Conservation (phyloP, 2,329 filamentous ascomycete genomes). For the Lecanicillium sp. region DNA sequence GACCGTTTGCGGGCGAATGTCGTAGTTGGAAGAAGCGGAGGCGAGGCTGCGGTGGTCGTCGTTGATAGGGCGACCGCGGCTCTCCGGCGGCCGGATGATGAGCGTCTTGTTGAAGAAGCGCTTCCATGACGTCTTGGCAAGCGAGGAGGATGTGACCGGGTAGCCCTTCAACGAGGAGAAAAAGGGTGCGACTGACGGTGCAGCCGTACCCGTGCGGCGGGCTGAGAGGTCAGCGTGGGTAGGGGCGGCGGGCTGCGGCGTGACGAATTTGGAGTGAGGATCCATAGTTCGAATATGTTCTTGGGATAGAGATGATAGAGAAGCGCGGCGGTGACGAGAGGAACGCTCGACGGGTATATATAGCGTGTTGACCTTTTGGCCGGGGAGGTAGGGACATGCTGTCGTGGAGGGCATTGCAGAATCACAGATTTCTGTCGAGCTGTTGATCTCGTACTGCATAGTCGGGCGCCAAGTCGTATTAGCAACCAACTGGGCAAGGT, state of each 20-base stretch:
- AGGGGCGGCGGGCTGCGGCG: constrained; percentile 48
- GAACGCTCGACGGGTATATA: constrained; percentile 68
- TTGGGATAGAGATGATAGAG: constrained; percentile 52
- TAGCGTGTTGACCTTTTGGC: constrained; percentile 79
- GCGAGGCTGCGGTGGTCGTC: constrained; percentile 26
- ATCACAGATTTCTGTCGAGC: constrained; percentile 71
- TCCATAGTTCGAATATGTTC: constrained; percentile 68
- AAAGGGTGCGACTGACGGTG: constrained; percentile 36
- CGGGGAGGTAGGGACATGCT: constrained; percentile 77
- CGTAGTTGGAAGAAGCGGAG: constrained; percentile 23
- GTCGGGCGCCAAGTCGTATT: constrained; percentile 10
- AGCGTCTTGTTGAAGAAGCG: constrained; percentile 29
- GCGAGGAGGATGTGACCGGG: constrained; percentile 30
- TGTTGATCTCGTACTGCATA: constrained; percentile 75
- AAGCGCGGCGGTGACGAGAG: constrained; percentile 56
- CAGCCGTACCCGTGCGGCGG: constrained; percentile 26
- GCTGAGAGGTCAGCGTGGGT: constrained; percentile 20
- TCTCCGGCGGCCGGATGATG: background rate
- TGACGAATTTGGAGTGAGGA: constrained; percentile 67
- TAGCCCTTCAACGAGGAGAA: constrained; percentile 32
- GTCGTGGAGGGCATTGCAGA: constrained; percentile 66
- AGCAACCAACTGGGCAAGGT: background rate
- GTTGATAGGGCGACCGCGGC: background rate
- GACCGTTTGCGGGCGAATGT: constrained; percentile 14
- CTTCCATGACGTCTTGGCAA: constrained; percentile 34